These are phyloP conservation scores for Dothideomycetes sp. DNA, from an alignment of 2,329 filamentous ascomycete genomes.

Conservation along the genomic window DNA sequence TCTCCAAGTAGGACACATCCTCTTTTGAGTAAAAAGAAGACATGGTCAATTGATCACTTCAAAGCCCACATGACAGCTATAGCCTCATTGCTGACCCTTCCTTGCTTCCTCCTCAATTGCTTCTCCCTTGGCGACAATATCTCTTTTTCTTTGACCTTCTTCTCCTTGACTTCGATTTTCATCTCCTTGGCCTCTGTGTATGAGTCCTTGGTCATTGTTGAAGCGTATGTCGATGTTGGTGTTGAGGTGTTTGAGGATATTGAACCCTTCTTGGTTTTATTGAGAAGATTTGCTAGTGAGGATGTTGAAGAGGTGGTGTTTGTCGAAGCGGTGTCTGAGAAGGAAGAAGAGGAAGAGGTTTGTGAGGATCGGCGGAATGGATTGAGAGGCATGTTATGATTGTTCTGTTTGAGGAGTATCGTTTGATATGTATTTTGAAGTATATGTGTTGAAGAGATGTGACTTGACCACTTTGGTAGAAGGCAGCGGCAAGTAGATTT, in stretches of 20 bases:
- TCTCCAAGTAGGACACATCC: too few species aligned
- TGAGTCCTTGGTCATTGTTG: too few species aligned
- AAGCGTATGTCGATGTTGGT: too few species aligned
- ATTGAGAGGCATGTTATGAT: conserved; percentile 4
- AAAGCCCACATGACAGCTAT: too few species aligned
- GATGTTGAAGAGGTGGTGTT: conserved; percentile 8
- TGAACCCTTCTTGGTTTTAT: background rate
- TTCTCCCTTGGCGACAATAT: conserved; percentile 1
- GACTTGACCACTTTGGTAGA: background rate
- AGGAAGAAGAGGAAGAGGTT: background rate
- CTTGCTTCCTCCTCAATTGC: conserved; percentile 5
- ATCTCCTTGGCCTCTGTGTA: too few species aligned
- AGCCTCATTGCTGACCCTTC: background rate
- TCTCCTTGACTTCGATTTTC: background rate
- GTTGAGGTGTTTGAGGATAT: background rate
- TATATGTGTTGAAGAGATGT: background rate
- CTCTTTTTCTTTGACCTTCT: background rate
- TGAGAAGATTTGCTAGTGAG: background rate
- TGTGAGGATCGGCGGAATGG: background rate
- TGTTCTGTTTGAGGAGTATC: background rate
- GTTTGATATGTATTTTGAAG: background rate
- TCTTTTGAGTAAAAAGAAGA: too few species aligned
- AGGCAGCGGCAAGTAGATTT: background rate
- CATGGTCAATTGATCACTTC: too few species aligned
- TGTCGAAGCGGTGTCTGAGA: conserved; percentile 4